Conservation (phyloP, 108 stramenopile genomes). For the Skeletonema potamos region DNA sequence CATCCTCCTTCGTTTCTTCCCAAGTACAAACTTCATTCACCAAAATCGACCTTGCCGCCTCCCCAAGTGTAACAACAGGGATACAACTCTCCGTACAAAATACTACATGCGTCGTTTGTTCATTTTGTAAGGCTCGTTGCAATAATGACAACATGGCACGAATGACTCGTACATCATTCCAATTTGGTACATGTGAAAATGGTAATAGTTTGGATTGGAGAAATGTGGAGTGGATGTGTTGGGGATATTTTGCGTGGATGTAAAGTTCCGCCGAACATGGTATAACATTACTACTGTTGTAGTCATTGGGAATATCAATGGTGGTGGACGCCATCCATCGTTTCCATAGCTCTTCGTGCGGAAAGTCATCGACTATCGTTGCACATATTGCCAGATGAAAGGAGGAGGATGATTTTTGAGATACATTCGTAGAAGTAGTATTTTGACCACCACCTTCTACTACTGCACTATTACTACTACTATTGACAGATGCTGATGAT, state of each 20-base stretch:
- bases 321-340: conserved; percentile 44
- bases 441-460: no score
- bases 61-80: conserved; percentile 42
- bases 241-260: conserved; percentile 52
- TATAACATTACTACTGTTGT: background rate
- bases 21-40: conserved; percentile 27
- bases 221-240: conserved; percentile 4
- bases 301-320: background rate
- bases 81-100: conserved; percentile 56
- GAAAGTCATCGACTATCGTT: conserved; percentile 51
- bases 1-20: conserved; percentile 9
- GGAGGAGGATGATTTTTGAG: background rate
- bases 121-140: conserved; percentile 31
- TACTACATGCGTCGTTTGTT: conserved; percentile 45
- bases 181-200: conserved; percentile 41
- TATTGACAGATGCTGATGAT: background rate
- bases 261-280: conserved; percentile 38
- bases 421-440: no score
- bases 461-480: no score
- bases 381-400: conserved; percentile 52
- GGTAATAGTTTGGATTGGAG: conserved; percentile 39
- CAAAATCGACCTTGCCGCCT: conserved; percentile 28
- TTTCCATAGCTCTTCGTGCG: conserved; percentile 53
- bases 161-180: conserved; percentile 55
- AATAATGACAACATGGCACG: conserved; percentile 51